Evolutionary conservation across 2,329 filamentous ascomycete species (phyloP).

Genomic region (Sordariomycetes sp.): DNA sequence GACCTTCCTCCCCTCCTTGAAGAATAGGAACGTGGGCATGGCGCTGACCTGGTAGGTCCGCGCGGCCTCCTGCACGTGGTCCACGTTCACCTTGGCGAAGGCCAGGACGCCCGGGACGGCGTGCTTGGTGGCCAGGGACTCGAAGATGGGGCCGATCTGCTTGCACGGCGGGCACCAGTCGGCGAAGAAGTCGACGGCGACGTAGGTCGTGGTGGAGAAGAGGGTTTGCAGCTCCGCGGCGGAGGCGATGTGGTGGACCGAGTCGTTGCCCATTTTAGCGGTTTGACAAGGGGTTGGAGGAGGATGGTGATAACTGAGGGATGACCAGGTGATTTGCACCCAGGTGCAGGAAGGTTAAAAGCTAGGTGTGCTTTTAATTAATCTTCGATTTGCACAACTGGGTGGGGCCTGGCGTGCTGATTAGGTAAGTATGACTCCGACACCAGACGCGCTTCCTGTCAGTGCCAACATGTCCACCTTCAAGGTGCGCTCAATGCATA

Average conservation of each 20-base stretch:
- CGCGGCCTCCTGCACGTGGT: slow-evolving; percentile 38
- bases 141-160: slow-evolving; percentile 44
- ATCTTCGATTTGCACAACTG: no score
- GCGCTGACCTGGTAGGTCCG: slow-evolving; percentile 36
- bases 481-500: no score
- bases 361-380: no score
- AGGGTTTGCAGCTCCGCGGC: slow-evolving; percentile 37
- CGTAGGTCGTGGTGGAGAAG: slow-evolving; percentile 34
- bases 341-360: no score
- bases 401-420: no score
- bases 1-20: slow-evolving; percentile 37
- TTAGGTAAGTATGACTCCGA: no score
- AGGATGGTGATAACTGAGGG: not conserved
- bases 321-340: no score
- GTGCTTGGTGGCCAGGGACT: slow-evolving; percentile 30
- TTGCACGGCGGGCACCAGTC: slow-evolving; percentile 53
- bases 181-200: slow-evolving; percentile 47
- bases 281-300: not conserved
- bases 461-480: no score
- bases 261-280: not conserved
- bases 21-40: slow-evolving; percentile 51
- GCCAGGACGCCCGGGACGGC: slow-evolving; percentile 27
- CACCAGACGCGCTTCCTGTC: no score
- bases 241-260: slow-evolving; percentile 7
- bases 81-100: slow-evolving; percentile 51